phyloP scores from a whole-genome alignment of 225 moss, liverwort and hornwort species.

The Polytrichum commune region DNA sequence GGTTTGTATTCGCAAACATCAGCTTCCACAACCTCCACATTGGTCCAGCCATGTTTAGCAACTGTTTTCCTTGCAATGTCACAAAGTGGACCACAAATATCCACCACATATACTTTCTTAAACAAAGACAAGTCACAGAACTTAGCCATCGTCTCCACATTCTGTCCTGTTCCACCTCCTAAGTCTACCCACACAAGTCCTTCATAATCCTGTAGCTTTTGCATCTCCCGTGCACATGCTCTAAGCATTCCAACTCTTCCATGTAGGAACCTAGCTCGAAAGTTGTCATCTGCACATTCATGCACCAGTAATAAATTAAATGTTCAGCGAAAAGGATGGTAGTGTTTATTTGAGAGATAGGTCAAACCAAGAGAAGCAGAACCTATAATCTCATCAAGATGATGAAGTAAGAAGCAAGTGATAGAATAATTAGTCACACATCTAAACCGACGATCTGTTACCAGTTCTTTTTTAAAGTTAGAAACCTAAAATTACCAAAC shows the following conservation, averaged over 20 bases:
- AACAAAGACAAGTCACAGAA: slow-evolving; percentile 68
- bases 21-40: slow-evolving; percentile 90
- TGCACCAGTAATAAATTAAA: no score
- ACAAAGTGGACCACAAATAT: slow-evolving; percentile 89
- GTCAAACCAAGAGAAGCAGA: no score
- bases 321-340: no score
- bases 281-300: slow-evolving; percentile 76
- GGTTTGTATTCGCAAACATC: slow-evolving; percentile 83
- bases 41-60: slow-evolving; percentile 62
- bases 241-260: slow-evolving; percentile 66
- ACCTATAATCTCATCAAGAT: no score
- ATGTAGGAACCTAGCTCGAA: slow-evolving; percentile 77
- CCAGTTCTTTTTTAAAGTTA: no score
- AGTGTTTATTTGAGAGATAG: no score
- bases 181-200: slow-evolving; percentile 89
- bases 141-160: slow-evolving; percentile 78
- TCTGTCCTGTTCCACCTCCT: slow-evolving; percentile 95
- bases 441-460: no score
- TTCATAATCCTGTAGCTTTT: slow-evolving; percentile 42
- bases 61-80: slow-evolving; percentile 71
- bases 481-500: no score
- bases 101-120: slow-evolving; percentile 82
- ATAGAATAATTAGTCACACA: no score
- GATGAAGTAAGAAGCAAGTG: no score
- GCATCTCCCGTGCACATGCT: slow-evolving; percentile 67